Evolutionary conservation across 495 filamentous ascomycete genomes (phyloP), one percentile per base, ranked within the genome.

Genomic region (Peziza echinospora): DNA sequence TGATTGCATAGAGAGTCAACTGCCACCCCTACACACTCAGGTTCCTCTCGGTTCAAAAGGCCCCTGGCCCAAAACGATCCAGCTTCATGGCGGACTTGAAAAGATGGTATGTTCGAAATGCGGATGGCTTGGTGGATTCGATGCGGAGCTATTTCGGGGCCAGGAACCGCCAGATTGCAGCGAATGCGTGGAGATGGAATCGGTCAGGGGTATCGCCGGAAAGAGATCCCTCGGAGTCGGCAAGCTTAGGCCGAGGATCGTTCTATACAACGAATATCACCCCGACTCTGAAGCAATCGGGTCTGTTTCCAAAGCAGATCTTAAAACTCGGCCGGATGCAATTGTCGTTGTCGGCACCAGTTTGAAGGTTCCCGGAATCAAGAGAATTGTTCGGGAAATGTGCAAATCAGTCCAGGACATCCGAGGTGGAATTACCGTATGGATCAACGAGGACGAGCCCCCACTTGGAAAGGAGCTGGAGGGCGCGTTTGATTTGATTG

Each of bases 41-140:
- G 73, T 92, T 2, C 86, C 86, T 0, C 51, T 74, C 23, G 65
- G 66, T 28, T 53, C 53, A 25, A 93, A 92, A 62, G 87, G 78
- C 11, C 82, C 82, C 2, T 97, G 91, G 91, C 89, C 89, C 1
- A 72, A 72, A 50, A 87, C 89, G 1, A 76, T 97, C 53, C 91
- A 96, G 62, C 73, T 97, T 19, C 89, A 97, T 52, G 89, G 89
- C 17, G 86, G 86, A 30, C 71, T 97, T 21, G 80, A 81, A 44
- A 87, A 91, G 62, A 94, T 94, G 87, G 78, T 89, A 13, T 97
- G 89, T 61, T 78, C 80, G 21, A 94, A 94, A 60, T 97, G 89
- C 62, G 71, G 73, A 50, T 70, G 82, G 51, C 65, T 92, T 5
- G 70, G 71, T 43, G 70, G 78, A 26, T 85, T 96, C 52, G 69